Evolutionary conservation across 2,329 filamentous ascomycete species (phyloP).

Genomic region (Coniochaeta sp.): DNA sequence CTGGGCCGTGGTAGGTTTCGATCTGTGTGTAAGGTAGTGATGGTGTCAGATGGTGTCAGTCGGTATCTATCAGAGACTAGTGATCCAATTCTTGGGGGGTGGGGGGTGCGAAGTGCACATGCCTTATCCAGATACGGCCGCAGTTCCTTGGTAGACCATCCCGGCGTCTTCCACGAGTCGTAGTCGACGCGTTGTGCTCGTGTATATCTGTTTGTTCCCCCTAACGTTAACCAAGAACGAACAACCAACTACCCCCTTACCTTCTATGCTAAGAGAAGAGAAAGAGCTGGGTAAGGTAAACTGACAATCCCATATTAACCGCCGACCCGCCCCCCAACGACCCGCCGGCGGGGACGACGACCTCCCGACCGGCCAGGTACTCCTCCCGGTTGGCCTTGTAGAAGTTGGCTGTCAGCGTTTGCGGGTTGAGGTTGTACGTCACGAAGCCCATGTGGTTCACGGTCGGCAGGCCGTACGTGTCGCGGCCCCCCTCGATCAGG

Average conservation of each 20-base stretch:
- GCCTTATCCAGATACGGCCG: slow-evolving; percentile 43
- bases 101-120: neutral
- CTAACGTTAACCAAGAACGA: too few species aligned
- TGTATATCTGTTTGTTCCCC: slow-evolving; percentile 15
- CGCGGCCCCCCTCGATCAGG: slow-evolving; percentile 45
- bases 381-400: slow-evolving; percentile 39
- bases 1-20: slow-evolving; percentile 15
- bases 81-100: neutral
- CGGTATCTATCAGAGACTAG: too few species aligned
- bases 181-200: slow-evolving; percentile 22
- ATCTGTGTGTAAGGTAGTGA: too few species aligned
- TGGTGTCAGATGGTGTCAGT: too few species aligned
- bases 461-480: slow-evolving; percentile 42
- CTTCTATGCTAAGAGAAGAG: too few species aligned
- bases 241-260: too few species aligned
- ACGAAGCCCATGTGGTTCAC: slow-evolving; percentile 44
- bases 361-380: slow-evolving; percentile 35
- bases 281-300: too few species aligned
- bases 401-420: slow-evolving; percentile 35
- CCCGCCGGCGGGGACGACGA: slow-evolving; percentile 30
- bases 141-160: slow-evolving; percentile 24
- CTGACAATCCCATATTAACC: slow-evolving; percentile 37
- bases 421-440: slow-evolving; percentile 37
- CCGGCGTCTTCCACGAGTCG: slow-evolving; percentile 17
- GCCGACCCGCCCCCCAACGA: slow-evolving; percentile 45